These are phyloP conservation scores for Globisporangium solare DNA, from an alignment of 352 stramenopile species.

Conservation along the genomic window DNA sequence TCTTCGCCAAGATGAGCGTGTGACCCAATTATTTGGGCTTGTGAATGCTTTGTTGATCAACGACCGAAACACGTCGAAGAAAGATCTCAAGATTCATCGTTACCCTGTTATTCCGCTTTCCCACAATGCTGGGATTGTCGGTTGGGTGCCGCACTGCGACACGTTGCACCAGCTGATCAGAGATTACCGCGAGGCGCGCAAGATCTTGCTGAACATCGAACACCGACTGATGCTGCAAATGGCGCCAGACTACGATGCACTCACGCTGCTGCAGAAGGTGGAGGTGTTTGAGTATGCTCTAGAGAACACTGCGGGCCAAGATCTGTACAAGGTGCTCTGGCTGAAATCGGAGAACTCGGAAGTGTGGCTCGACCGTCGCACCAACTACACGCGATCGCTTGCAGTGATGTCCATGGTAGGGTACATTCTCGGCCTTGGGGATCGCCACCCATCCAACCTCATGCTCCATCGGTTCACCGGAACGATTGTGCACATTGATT, in stretches of 20 bases:
- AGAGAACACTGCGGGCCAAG: constrained; percentile 92
- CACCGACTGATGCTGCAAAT: constrained; percentile 88
- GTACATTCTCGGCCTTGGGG: constrained; percentile 99
- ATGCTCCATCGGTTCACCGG: constrained; percentile 99
- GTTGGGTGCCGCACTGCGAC: constrained; percentile 98
- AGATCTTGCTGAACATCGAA: constrained; percentile 93
- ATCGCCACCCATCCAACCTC: constrained; percentile 99
- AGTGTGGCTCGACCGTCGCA: constrained; percentile 97
- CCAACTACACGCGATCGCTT: constrained; percentile 96
- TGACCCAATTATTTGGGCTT: constrained; percentile 99
- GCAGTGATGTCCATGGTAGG: constrained; percentile 98
- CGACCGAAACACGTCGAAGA: constrained; percentile 94
- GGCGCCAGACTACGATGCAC: constrained; percentile 93
- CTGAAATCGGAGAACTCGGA: constrained; percentile 98
- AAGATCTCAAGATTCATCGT: constrained; percentile 96
- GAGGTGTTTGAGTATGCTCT: constrained; percentile 96
- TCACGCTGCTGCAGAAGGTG: constrained; percentile 98
- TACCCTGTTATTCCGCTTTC: constrained; percentile 98
- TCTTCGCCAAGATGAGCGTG: constrained; percentile 97
- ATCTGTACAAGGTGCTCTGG: constrained; percentile 96
- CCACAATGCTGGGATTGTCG: constrained; percentile 97
- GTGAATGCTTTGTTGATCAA: constrained; percentile 98
- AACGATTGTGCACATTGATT: constrained; percentile 97
- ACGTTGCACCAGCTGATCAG: constrained; percentile 98
- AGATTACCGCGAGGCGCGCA: constrained; percentile 88